Conservation (phyloP, 2,329 filamentous ascomycete genomes). For the Fusarium musae region DNA sequence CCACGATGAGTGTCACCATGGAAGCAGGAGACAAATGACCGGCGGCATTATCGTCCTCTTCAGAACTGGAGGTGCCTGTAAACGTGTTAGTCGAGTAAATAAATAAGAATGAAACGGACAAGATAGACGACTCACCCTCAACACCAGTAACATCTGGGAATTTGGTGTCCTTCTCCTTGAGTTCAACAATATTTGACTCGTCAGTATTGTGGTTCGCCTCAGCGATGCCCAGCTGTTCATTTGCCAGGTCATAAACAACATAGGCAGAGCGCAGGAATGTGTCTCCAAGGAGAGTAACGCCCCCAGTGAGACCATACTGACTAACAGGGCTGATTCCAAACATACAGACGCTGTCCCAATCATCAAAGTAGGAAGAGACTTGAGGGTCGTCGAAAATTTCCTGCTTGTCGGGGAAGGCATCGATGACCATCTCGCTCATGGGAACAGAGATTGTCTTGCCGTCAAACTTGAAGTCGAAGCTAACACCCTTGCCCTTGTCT, state of each 20-base stretch:
- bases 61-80: constrained; percentile 21
- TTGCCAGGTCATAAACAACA: constrained; percentile 65
- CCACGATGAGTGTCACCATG: constrained; percentile 31
- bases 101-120: neutral
- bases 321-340: constrained; percentile 63
- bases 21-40: constrained; percentile 32
- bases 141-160: constrained; percentile 60
- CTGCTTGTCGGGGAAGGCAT: constrained; percentile 52
- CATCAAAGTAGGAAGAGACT: constrained; percentile 48
- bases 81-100: constrained; percentile 27
- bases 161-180: constrained; percentile 51
- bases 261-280: constrained; percentile 68
- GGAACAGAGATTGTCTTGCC: constrained; percentile 60
- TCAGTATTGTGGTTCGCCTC: constrained; percentile 63
- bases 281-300: constrained; percentile 65
- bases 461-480: constrained; percentile 64
- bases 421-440: constrained; percentile 64
- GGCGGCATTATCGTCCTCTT: constrained; percentile 35
- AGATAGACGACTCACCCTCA: constrained; percentile 42
- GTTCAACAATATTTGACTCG: constrained; percentile 57
- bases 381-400: constrained; percentile 54
- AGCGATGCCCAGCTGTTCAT: constrained; percentile 62
- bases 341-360: constrained; percentile 60
- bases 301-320: constrained; percentile 46
- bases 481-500: constrained; percentile 55